Base-by-base conservation (phyloP, 2,329 filamentous ascomycete genomes). In the Apiospora aurea region DNA sequence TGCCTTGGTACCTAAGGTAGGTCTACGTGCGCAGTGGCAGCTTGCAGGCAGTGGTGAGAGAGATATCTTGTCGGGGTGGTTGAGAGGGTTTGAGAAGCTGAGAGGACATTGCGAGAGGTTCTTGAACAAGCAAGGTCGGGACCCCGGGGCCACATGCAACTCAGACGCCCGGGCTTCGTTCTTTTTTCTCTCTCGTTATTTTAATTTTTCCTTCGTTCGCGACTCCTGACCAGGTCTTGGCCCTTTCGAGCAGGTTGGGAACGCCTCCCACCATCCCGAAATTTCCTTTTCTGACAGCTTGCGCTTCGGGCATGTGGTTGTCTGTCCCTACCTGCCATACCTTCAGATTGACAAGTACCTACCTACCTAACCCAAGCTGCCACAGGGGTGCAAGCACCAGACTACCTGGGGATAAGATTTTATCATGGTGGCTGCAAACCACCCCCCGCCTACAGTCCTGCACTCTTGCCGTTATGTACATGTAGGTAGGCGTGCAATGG, bases 1-100 rank as follows among this genome's bases (percentile, higher is more conserved):
- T 61, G 53, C 53, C 53, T 29, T 29, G 26, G 26, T 61, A 61
- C 53, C 7, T 38, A n/a, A n/a, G n/a, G n/a, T n/a, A 21, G 53
- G 53, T 14, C 53, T 61, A 61, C 29, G 53, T 8, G 21, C 38
- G 16, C 53, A 29, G 53, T 38, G 29, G 53, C 53, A 38, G 53
- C 53, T 34, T 34, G 53, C 46, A n/a, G 46, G 46, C 18, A 10
- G 10, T 64, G 53, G 34, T 38, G 29, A 38, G 53, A 38, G 8
- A 38, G 53, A 61, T 34, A 38, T 16, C 26, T 61, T 34, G 53
- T 34, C 16, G 26, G 47, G 16, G 26, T 61, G 16, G 26, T 61
- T 57, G 53, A 64, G 57, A 64, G 57, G 34, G n/a, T 41, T 64
- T 64, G 57, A 64, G 57, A 64, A n/a, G 57, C 41, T 64, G 57